Evolutionary conservation across 2,329 filamentous ascomycete species (phyloP).

Genomic region (Apiospora kogelbergensis): DNA sequence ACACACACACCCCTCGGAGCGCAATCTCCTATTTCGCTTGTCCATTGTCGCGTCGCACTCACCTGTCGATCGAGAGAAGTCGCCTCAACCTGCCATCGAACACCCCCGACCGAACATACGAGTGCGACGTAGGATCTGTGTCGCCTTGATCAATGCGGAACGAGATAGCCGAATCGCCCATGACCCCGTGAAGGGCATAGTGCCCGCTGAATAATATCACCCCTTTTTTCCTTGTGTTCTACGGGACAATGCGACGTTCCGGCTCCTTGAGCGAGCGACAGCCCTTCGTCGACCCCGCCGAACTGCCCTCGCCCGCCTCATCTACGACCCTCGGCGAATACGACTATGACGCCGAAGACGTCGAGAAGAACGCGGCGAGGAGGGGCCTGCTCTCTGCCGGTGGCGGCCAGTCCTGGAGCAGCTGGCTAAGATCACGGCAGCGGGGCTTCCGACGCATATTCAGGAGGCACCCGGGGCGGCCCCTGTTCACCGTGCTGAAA

Average conservation of each 20-base stretch:
- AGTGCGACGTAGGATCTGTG: not conserved
- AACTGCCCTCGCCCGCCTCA: not conserved
- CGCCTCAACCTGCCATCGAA: not conserved
- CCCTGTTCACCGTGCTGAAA: constrained; percentile 20
- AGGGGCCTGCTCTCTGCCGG: not conserved
- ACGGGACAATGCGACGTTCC: constrained; percentile 3
- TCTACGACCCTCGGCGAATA: not conserved
- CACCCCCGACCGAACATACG: not conserved
- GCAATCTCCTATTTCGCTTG: not conserved
- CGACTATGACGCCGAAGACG: not conserved
- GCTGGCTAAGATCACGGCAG: constrained; percentile 18
- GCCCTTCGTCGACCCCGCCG: constrained; percentile 1
- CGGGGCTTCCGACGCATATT: constrained; percentile 21
- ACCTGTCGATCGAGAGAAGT: not conserved
- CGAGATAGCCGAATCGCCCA: not conserved
- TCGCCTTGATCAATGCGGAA: not conserved
- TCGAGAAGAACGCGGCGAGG: not conserved
- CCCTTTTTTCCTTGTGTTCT: not conserved
- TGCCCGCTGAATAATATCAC: not conserved
- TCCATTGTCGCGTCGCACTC: not conserved
- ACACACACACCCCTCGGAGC: not conserved
- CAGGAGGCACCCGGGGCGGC: constrained; percentile 17
- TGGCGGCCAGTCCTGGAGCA: not conserved
- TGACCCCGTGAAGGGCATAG: not conserved
- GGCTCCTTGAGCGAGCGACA: not conserved